phyloP scores from a whole-genome alignment of 768 basidiomycete species.

The Piloderma croceum region DNA sequence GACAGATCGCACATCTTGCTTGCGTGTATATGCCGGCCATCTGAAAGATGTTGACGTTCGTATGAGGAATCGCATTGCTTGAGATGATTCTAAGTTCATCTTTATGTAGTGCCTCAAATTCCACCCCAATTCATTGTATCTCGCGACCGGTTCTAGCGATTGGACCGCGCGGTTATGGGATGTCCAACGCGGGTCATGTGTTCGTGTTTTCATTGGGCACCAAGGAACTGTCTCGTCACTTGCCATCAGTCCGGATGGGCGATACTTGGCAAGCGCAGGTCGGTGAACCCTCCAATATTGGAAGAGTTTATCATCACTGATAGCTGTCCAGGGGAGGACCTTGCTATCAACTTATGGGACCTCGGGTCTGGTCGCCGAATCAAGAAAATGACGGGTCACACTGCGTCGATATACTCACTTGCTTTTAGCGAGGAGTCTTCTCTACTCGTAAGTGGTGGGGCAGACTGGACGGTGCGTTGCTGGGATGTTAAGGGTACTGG shows the following conservation, averaged over 20 bases:
- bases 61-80: constrained; percentile 12
- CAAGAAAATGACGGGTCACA: constrained; percentile 96
- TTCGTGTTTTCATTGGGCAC: constrained; percentile 94
- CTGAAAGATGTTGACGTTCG: constrained; percentile 94
- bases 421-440: constrained; percentile 90
- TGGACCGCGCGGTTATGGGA: constrained; percentile 97
- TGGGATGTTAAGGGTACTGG: constrained; percentile 91
- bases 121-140: constrained; percentile 95
- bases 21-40: constrained; percentile 94
- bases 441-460: constrained; percentile 82
- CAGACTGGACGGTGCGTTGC: constrained; percentile 96
- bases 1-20: constrained; percentile 79
- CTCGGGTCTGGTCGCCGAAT: constrained; percentile 89
- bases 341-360: constrained; percentile 95
- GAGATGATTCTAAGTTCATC: background rate
- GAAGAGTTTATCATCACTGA: background rate
- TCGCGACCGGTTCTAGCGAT: constrained; percentile 95
- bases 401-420: constrained; percentile 81
- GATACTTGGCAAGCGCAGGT: constrained; percentile 90
- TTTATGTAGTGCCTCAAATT: constrained; percentile 80
- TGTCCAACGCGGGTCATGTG: constrained; percentile 89
- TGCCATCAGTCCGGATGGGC: constrained; percentile 90
- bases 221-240: constrained; percentile 82
- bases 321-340: constrained; percentile 63
- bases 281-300: constrained; percentile 13